phyloP scores from a whole-genome alignment of 768 basidiomycete genomes.

The Boletus speciosus region DNA sequence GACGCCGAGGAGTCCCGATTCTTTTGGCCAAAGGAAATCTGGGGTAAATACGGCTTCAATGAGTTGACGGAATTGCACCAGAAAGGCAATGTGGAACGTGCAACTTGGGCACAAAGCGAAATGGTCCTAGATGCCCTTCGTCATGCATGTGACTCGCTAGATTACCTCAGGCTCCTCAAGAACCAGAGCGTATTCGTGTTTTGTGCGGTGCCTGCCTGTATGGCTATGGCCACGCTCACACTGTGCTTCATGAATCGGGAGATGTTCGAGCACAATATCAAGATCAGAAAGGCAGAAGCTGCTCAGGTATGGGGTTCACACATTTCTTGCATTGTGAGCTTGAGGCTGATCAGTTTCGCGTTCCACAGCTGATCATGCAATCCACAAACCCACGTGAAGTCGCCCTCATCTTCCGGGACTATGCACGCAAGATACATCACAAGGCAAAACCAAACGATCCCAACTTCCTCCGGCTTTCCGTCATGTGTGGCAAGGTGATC shows the following conservation, averaged over 20 bases:
- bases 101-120: constrained; percentile 77
- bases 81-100: constrained; percentile 56
- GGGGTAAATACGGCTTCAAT: constrained; percentile 72
- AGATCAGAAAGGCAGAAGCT: constrained; percentile 91
- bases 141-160: constrained; percentile 81
- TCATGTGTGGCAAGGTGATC: constrained; percentile 79
- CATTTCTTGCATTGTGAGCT: background rate
- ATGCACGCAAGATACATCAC: constrained; percentile 76
- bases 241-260: constrained; percentile 90
- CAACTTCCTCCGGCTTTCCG: constrained; percentile 75
- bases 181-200: constrained; percentile 96
- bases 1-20: constrained; percentile 79
- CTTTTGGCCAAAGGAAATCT: constrained; percentile 96
- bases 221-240: constrained; percentile 93
- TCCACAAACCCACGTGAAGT: constrained; percentile 93
- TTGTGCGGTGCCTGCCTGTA: constrained; percentile 88
- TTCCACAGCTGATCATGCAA: constrained; percentile 76
- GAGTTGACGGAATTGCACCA: constrained; percentile 67
- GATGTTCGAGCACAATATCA: constrained; percentile 86
- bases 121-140: constrained; percentile 88
- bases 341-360: background rate
- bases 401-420: constrained; percentile 80
- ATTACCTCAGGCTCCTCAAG: constrained; percentile 82
- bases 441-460: constrained; percentile 81
- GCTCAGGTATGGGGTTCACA: constrained; percentile 54